Base-by-base conservation (phyloP, 352 stramenopile genomes). In the Phytophthora vignae region DNA sequence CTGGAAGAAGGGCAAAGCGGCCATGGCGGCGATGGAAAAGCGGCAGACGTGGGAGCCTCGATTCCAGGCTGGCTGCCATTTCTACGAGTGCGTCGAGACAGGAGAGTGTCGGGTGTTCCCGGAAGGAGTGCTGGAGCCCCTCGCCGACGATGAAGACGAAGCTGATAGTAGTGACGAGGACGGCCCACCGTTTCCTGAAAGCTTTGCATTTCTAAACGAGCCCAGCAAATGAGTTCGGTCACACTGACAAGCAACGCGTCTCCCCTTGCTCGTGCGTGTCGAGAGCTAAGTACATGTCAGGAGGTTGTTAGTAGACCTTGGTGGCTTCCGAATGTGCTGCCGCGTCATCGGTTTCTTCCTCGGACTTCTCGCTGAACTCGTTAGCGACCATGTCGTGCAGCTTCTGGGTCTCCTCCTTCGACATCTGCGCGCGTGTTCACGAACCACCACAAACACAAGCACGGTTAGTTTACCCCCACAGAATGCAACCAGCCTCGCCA, bases 1-100 rank as follows among this genome's bases (percentile, higher is more conserved):
- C 44, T 82, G 69, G 71, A 88, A 90, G 58, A 87, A 83, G 67
- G 74, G 73, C n/a, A 80, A 75, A 55, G 25, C 66, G 55, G 62
- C 36, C 54, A 83, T 67, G 72, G 83, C 67, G 21, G 17, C 67
- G 22, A 17, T 56, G 56, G 71, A 78, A 12, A 78, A 69, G 15
- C 62, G 49, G 14, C 60, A 77, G 36, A 85, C 78, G 6, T 94
- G 84, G 87, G 60, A 86, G 38, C 73, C 80, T 22, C 67, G 83
- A 14, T 90, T 90, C 42, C 86, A 94, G 65, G 88, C 86, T 6
- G 88, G 85, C 1, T 94, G 86, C 27, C 84, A 91, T 71, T 92
- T 93, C 58, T 95, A 85, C 76, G 81, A 94, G 57, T 92, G 84
- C 62, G 38, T 84, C 55, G 86, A 92, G 69, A 93, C 85, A 1